Base-by-base conservation (phyloP, 108 stramenopile genomes). In the Asterionellopsis glacialis region DNA sequence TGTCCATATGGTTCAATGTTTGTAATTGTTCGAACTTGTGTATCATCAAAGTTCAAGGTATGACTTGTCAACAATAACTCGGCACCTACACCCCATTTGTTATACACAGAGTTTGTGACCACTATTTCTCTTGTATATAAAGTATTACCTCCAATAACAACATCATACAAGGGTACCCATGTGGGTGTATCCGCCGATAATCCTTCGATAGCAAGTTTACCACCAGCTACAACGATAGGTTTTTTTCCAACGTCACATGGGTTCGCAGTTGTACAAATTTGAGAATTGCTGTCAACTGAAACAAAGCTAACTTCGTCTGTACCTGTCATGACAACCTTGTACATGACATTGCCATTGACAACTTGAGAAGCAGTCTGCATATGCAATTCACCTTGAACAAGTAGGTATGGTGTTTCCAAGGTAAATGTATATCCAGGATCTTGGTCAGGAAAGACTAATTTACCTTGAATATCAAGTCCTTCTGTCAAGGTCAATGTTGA, bases 361-460 rank as follows among this genome's bases (percentile, higher is more conserved):
- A 68, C 58, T 11, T 66, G 62, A 21, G 74, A 64, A 43, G 77
- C 77, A 23, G 56, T 51, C 18, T 75, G 78, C 62, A 87, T 81
- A 38, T 81, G 68, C 16, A 83, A 58, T 45, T 81, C 79, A 18
- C 85, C 85, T 57, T 87, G 85, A n/a, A 87, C 82, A 13, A 82
- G 68, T 16, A 87, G 68, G 40, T 45, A 77, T 39, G 82, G 74
- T 12, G 85, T 87, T 11, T 11, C 13, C n/a, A 87, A 52, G 0
- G 76, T 80, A 0, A 78, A 49, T 41, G 50, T 54, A 43, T 65
- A 55, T 25, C 72, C 72, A 33, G 33, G 5, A 33, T 33, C 33
- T n/a, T n/a, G n/a, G 3, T 67, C 50, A 9, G 81, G 81, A 45
- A 86, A 57, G 42, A 58, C 49, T 9, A 86, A 70, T 41, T 75